Conservation (phyloP, 202 grass and related monocot species). For the Brachypodium distachyon region DNA sequence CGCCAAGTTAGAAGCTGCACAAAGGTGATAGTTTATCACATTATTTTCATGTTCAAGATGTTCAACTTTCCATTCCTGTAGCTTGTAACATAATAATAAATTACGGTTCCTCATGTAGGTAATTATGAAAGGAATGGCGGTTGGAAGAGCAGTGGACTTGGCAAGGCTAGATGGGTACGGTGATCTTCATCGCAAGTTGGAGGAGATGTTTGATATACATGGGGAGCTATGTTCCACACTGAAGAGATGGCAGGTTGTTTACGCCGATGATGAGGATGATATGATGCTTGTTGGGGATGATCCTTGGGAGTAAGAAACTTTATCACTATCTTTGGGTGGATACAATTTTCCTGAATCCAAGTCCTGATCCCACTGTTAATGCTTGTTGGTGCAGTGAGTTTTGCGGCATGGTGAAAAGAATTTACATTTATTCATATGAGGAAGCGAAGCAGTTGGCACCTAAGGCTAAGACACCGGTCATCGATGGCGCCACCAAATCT, state of each 20-base stretch:
- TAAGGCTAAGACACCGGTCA: conserved; percentile 34
- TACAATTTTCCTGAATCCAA: background rate
- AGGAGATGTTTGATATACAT: conserved; percentile 68
- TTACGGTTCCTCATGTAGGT: conserved; percentile 45
- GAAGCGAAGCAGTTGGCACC: conserved; percentile 62
- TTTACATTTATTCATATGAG: conserved; percentile 70
- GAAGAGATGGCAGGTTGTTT: conserved; percentile 74
- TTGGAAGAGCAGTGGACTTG: conserved; percentile 88
- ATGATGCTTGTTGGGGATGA: conserved; percentile 96
- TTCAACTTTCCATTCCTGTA: background rate
- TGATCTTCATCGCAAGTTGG: conserved; percentile 58
- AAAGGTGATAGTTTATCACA: conserved; percentile 51
- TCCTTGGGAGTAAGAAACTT: conserved; percentile 80
- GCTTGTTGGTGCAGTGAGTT: conserved; percentile 62
- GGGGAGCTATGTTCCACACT: conserved; percentile 50
- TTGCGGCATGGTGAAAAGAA: conserved; percentile 70
- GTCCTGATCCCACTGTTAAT: conserved; percentile 19
- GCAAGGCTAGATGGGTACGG: conserved; percentile 62
- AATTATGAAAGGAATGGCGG: conserved; percentile 91
- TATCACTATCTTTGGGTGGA: background rate
- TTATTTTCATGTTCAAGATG: background rate
- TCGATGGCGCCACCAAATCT: conserved; percentile 7
- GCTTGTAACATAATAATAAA: background rate
- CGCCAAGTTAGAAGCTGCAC: conserved; percentile 90
- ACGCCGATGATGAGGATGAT: conserved; percentile 84